Percentiles rank a stretch among this genome's conserved stretches.
These are phyloP conservation scores for Verticillium isaacii DNA, from an alignment of 2,329 filamentous ascomycete genomes.

Conservation along the genomic window DNA sequence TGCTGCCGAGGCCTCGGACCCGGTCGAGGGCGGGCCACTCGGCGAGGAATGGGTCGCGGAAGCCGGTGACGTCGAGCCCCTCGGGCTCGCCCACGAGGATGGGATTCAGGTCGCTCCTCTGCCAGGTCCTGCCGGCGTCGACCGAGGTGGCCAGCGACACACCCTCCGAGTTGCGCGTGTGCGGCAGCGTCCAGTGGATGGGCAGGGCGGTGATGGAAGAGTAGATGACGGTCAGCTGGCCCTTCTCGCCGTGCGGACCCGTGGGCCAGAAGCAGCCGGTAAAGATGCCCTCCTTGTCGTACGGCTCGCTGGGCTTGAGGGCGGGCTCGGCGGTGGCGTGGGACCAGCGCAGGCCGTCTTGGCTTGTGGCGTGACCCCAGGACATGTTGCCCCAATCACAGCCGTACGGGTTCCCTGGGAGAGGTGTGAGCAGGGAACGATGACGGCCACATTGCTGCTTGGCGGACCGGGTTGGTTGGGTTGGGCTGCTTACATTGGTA, in stretches of 20 bases:
- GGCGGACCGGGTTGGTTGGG: no score
- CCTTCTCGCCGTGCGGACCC: constrained; percentile 35
- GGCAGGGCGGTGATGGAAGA: constrained; percentile 27
- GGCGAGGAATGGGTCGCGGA: constrained; percentile 27
- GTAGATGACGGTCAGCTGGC: constrained; percentile 26
- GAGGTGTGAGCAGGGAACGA: background rate
- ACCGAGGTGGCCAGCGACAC: constrained; percentile 32
- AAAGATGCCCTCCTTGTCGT: constrained; percentile 48
- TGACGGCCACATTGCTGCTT: constrained; percentile 26
- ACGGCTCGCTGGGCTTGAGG: constrained; percentile 30
- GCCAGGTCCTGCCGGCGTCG: constrained; percentile 29
- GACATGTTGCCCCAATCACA: constrained; percentile 34
- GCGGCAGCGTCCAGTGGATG: constrained; percentile 30
- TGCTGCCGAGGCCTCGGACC: constrained; percentile 10
- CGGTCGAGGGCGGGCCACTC: constrained; percentile 21
- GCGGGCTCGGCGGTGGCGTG: constrained; percentile 23
- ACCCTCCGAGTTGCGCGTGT: constrained; percentile 34
- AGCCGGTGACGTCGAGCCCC: constrained; percentile 22
- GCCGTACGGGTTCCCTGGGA: constrained; percentile 28
- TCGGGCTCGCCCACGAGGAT: constrained; percentile 23
- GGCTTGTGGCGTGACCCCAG: constrained; percentile 47
- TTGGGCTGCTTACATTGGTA: constrained; percentile 39
- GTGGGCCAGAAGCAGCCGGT: constrained; percentile 44
- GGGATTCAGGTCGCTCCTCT: constrained; percentile 23
- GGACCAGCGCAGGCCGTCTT: constrained; percentile 35